A percentile compares a stretch with the other conserved stretches of the same genome.
Conservation (phyloP, 495 filamentous ascomycete genomes). For the Chaetomium cochliodes region DNA sequence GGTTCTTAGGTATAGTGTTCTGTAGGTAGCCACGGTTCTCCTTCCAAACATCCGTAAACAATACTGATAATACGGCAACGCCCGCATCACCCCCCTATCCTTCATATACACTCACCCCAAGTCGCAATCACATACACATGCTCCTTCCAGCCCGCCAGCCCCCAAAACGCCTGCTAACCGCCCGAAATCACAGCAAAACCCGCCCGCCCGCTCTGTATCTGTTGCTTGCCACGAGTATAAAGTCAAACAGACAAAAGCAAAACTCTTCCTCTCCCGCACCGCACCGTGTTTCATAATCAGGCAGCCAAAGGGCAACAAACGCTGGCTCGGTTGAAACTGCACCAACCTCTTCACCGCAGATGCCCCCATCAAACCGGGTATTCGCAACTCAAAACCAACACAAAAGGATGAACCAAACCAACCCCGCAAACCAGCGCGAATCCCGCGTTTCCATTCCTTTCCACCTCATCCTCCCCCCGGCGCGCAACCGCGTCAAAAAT, state of each 20-base stretch:
- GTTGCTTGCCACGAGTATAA: constrained; percentile 1
- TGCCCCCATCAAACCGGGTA: constrained; percentile 9
- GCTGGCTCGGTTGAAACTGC: background rate
- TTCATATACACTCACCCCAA: background rate
- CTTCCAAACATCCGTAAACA: background rate
- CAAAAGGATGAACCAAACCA: background rate
- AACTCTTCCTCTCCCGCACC: background rate
- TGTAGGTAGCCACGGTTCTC: background rate
- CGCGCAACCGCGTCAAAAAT: constrained; percentile 64
- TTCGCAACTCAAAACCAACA: background rate
- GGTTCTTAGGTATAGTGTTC: background rate
- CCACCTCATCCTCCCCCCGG: background rate
- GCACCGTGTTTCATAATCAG: background rate
- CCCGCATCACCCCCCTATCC: background rate
- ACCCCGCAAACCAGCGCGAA: background rate
- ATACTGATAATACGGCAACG: background rate
- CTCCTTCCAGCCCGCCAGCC: background rate
- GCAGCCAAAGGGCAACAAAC: background rate
- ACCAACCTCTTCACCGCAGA: background rate
- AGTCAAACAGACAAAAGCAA: background rate
- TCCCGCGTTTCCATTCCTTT: background rate
- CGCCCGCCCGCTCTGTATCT: constrained; percentile 9
- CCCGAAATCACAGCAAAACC: background rate
- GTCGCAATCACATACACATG: background rate
- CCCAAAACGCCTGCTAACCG: background rate